Percentiles rank a stretch among this genome's conserved stretches.
Conservation (phyloP, 345 rosid species). For the Schrenkiella parvula region DNA sequence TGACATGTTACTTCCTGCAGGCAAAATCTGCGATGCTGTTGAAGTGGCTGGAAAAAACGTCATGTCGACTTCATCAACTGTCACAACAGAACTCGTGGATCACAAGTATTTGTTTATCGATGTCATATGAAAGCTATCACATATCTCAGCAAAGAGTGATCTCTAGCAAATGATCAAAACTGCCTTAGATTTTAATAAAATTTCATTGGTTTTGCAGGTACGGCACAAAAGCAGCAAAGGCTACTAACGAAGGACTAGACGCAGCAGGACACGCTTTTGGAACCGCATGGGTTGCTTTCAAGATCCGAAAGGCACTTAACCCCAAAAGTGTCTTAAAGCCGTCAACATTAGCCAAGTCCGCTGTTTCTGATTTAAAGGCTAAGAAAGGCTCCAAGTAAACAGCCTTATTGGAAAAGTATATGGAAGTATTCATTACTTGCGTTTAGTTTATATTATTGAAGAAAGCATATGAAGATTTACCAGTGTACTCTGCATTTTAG, state of each 20-base stretch:
- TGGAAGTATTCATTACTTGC: not conserved
- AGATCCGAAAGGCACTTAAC: conserved; percentile 79
- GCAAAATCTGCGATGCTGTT: conserved; percentile 83
- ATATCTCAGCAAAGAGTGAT: conserved; percentile 1
- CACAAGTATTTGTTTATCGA: conserved; percentile 42
- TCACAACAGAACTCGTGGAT: conserved; percentile 79
- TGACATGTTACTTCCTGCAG: conserved; percentile 26
- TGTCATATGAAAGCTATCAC: not conserved
- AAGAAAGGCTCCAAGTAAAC: conserved; percentile 38
- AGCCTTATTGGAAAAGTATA: not conserved
- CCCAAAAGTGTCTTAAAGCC: conserved; percentile 76
- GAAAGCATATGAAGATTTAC: not conserved
- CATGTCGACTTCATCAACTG: conserved; percentile 80
- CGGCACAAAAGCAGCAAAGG: conserved; percentile 72
- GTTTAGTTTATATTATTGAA: not conserved
- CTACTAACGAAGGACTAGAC: conserved; percentile 63
- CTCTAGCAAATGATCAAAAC: not conserved
- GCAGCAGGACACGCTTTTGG: conserved; percentile 93
- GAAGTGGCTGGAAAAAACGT: conserved; percentile 92
- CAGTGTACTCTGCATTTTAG: not conserved
- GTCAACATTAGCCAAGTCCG: conserved; percentile 62
- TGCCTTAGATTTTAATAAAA: not conserved
- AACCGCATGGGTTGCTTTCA: conserved; percentile 92
- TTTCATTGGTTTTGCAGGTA: conserved; percentile 43
- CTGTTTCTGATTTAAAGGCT: conserved; percentile 46